A percentile compares a stretch with the other conserved stretches of the same genome.
These are phyloP conservation scores for Celoporthe dispersa DNA, from an alignment of 2,329 filamentous ascomycete genomes.

Conservation along the genomic window DNA sequence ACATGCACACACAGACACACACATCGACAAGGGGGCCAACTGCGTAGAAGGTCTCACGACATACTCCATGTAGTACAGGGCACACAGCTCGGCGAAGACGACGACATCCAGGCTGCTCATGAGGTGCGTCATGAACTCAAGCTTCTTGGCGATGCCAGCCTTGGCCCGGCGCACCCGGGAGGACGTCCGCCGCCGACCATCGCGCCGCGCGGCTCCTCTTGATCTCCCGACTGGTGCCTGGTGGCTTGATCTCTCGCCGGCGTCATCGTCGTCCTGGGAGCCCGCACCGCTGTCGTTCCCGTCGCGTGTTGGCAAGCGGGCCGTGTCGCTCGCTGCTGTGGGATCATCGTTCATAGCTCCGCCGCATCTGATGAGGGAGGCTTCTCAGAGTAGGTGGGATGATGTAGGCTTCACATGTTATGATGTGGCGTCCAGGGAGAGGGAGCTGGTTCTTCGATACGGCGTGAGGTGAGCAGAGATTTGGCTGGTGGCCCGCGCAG, in stretches of 20 bases:
- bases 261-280: constrained; percentile 7
- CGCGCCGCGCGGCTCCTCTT: constrained; percentile 12
- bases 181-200: constrained; percentile 27
- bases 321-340: constrained; percentile 46
- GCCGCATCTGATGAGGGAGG: constrained; percentile 43
- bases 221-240: constrained; percentile 7
- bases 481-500: neutral
- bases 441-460: neutral
- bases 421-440: constrained; percentile 10
- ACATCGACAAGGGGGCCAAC: neutral
- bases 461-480: neutral
- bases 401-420: constrained; percentile 28
- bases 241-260: constrained; percentile 22
- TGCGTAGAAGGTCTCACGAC: constrained; percentile 33
- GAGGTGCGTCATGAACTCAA: constrained; percentile 64
- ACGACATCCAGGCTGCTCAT: constrained; percentile 65
- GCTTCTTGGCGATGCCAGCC: constrained; percentile 55
- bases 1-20: neutral
- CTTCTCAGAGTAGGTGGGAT: constrained; percentile 24
- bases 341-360: constrained; percentile 53
- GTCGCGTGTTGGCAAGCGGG: constrained; percentile 35
- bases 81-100: constrained; percentile 67
- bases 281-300: constrained; percentile 18
- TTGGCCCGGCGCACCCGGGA: constrained; percentile 33
- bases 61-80: constrained; percentile 74